These are phyloP conservation scores for Magnusiomyces magnusii DNA, from an alignment of 1,139 yeast species.

Conservation along the genomic window DNA sequence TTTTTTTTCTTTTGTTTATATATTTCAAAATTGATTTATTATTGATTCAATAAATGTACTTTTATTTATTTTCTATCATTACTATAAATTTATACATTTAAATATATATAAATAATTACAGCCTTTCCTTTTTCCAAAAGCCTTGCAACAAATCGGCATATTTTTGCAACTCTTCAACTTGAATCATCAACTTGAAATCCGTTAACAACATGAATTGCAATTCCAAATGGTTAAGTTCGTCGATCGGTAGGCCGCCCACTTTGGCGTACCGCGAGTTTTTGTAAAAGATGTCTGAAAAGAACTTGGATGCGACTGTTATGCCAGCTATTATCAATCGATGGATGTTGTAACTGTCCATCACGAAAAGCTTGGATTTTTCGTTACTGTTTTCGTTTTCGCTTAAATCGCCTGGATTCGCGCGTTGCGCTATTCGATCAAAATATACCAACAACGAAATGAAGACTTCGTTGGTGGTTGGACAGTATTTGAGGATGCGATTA, in stretches of 20 bases:
- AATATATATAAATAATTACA: no score
- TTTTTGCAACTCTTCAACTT: slow-evolving; percentile 82
- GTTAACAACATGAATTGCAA: slow-evolving; percentile 76
- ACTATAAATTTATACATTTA: no score
- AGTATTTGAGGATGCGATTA: slow-evolving; percentile 83
- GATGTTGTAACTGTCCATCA: slow-evolving; percentile 92
- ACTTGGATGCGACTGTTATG: slow-evolving; percentile 90
- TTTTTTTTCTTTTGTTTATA: no score
- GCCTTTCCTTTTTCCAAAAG: slow-evolving; percentile 79
- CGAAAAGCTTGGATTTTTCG: slow-evolving; percentile 52
- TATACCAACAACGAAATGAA: slow-evolving; percentile 83
- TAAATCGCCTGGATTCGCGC: slow-evolving; percentile 55
- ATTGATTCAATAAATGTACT: no score
- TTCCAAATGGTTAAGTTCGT: slow-evolving; percentile 87
- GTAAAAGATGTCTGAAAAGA: slow-evolving; percentile 92
- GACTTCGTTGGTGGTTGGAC: slow-evolving; percentile 97
- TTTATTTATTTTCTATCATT: no score
- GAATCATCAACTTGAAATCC: slow-evolving; percentile 81
- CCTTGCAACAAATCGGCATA: slow-evolving; percentile 81
- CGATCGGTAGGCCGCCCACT: slow-evolving; percentile 94
- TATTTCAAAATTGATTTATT: no score
- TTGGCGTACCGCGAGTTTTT: slow-evolving; percentile 94
- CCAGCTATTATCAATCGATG: slow-evolving; percentile 95
- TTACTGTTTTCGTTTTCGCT: slow-evolving; percentile 7
- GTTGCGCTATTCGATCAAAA: slow-evolving; percentile 87